Base-by-base conservation (phyloP, 345 rosid genomes). In the Limnanthes douglasii region DNA sequence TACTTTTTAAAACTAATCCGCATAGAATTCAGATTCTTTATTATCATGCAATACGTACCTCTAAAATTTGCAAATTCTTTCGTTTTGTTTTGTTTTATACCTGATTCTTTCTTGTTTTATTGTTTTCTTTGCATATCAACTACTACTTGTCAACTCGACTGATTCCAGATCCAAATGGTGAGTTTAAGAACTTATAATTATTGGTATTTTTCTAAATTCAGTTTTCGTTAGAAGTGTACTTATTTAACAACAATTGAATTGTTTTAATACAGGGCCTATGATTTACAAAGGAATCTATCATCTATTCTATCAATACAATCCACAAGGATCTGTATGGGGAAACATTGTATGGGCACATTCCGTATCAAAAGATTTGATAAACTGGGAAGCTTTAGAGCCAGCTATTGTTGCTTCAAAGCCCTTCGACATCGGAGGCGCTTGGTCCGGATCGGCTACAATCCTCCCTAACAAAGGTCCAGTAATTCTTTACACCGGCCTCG, bases 281-380 rank as follows among this genome's bases (percentile, higher is more conserved):
- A 67, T 62, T 53, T 80, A 57, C 61, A 77, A 80, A 34, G 98
- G 98, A 5, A 4, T 65, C 0, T 90, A 90, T 53, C 98, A 84
- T 41, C 51, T 90, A 0, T 90, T 90, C 65, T 90, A 84, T 41
- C 98, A 90, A 25, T 88, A 83, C 44, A 88, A 83, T 33, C 82
- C 98, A 17, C 59, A 74, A 34, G 80, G 94, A 6, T 70, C 94
- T 1, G 94, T 84, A 1, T 90, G 95, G 95, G 98, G 95, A n/a
- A 74, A 84, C 54, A 80, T 84, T 4, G 70, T 90, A 0, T 90
- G 98, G 98, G 98, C 85, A 3, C 98, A 90, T 48, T 90, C 96
- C 0, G 82, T 90, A 1, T 90, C 98, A 0, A 74, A 36, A 41
- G 96, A 90, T 50, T 50, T 90, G 51, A 50, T 90, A 36, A 84